These are phyloP conservation scores for Penicillium cosmopolitanum DNA, from an alignment of 495 filamentous ascomycete genomes.

Conservation along the genomic window DNA sequence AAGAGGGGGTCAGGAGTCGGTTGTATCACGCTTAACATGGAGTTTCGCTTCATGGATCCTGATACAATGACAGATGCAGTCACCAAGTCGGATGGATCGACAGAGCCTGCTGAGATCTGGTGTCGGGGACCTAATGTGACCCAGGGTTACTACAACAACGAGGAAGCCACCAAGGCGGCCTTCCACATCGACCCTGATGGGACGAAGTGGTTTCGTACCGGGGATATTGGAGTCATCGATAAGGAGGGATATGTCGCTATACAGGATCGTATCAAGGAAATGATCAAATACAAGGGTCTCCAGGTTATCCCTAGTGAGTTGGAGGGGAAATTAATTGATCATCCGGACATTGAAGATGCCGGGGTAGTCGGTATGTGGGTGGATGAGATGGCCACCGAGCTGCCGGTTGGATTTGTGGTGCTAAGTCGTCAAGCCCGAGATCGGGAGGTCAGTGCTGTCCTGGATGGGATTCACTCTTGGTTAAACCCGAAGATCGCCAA, in stretches of 20 bases:
- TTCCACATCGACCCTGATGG: slow-evolving; percentile 51
- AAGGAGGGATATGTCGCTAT: slow-evolving; percentile 59
- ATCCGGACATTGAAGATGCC: slow-evolving; percentile 70
- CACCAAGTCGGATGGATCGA: slow-evolving; percentile 47
- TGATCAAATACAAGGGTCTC: slow-evolving; percentile 80
- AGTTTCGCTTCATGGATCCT: slow-evolving; percentile 62
- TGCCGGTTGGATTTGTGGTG: slow-evolving; percentile 76
- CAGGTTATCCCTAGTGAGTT: slow-evolving; percentile 81
- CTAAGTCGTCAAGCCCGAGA: slow-evolving; percentile 38
- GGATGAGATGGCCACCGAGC: slow-evolving; percentile 65
- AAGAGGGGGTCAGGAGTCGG: slow-evolving; percentile 62
- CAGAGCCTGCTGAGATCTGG: slow-evolving; percentile 62
- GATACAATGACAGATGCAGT: slow-evolving; percentile 35
- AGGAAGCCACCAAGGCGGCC: slow-evolving; percentile 63
- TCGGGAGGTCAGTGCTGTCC: slow-evolving; percentile 36
- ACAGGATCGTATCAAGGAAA: slow-evolving; percentile 75
- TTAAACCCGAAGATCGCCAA: slow-evolving; percentile 57
- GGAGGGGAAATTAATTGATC: slow-evolving; percentile 66
- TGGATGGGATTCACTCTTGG: slow-evolving; percentile 33
- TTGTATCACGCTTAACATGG: slow-evolving; percentile 57
- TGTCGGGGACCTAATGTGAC: slow-evolving; percentile 61
- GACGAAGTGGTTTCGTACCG: slow-evolving; percentile 61
- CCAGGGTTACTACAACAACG: slow-evolving; percentile 68
- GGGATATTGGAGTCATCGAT: slow-evolving; percentile 58
- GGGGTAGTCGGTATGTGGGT: slow-evolving; percentile 70